These are phyloP conservation scores for Ramaria rubella DNA, from an alignment of 768 basidiomycete species.

Conservation along the genomic window DNA sequence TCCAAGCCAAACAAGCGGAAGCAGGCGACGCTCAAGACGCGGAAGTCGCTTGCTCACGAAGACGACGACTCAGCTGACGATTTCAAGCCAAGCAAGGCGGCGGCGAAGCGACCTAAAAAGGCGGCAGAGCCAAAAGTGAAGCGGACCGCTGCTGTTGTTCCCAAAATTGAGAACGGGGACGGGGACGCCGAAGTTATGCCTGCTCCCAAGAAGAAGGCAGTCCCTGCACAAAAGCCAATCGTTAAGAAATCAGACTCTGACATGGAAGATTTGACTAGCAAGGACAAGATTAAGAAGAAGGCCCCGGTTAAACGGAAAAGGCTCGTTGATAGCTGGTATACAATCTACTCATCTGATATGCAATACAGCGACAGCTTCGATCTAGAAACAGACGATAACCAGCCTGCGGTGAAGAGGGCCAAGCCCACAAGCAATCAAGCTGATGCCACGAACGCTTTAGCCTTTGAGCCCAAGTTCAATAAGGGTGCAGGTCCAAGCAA, in stretches of 20 bases:
- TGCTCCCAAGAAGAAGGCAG: slow-evolving; percentile 17
- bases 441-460: neutral
- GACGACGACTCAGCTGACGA: slow-evolving; percentile 45
- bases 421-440: slow-evolving; percentile 29
- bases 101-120: slow-evolving; percentile 31
- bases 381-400: slow-evolving; percentile 1
- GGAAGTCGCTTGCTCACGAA: slow-evolving; percentile 39
- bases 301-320: slow-evolving; percentile 56
- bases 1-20: slow-evolving; percentile 52
- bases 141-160: slow-evolving; percentile 14
- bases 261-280: slow-evolving; percentile 28
- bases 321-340: slow-evolving; percentile 31
- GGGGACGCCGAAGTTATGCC: slow-evolving; percentile 36
- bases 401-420: slow-evolving; percentile 9
- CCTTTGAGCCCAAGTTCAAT: neutral
- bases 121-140: slow-evolving; percentile 21
- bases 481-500: slow-evolving; percentile 6
- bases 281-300: slow-evolving; percentile 42
- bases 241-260: slow-evolving; percentile 10
- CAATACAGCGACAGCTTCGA: slow-evolving; percentile 1
- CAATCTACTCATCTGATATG: neutral
- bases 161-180: slow-evolving; percentile 25
- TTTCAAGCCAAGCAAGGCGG: slow-evolving; percentile 46
- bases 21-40: slow-evolving; percentile 47
- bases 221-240: slow-evolving; percentile 16